phyloP scores from a whole-genome alignment of 805 yeast genomes.

The Wickerhamomyces strasburgensis region DNA sequence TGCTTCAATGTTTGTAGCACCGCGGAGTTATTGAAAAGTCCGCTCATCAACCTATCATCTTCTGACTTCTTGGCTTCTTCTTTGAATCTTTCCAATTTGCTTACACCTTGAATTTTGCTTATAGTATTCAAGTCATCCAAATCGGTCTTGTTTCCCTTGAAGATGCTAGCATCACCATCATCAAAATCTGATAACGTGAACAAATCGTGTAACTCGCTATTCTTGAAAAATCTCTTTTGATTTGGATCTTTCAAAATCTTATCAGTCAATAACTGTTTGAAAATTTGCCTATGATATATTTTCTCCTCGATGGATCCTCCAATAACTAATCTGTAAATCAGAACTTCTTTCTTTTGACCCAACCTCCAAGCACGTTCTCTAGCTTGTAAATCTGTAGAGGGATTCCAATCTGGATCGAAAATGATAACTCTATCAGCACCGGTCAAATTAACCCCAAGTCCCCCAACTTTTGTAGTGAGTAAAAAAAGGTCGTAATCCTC shows the following conservation, averaged over 20 bases:
- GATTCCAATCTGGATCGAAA: constrained; percentile 98
- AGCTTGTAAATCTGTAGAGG: constrained; percentile 95
- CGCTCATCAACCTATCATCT: constrained; percentile 68
- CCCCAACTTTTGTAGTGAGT: constrained; percentile 93
- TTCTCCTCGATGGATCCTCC: constrained; percentile 96
- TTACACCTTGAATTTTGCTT: constrained; percentile 64
- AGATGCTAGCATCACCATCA: constrained; percentile 49
- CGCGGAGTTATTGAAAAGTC: constrained; percentile 64
- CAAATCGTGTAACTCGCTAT: constrained; percentile 85
- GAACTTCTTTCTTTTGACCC: constrained; percentile 90
- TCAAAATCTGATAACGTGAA: constrained; percentile 73
- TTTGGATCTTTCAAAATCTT: constrained; percentile 94
- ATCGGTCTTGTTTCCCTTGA: constrained; percentile 34
- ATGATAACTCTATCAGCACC: constrained; percentile 95
- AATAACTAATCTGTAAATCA: constrained; percentile 85
- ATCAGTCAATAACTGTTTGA: constrained; percentile 89
- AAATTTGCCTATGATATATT: constrained; percentile 93
- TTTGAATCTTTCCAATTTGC: constrained; percentile 59
- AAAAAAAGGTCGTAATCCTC: constrained; percentile 62
- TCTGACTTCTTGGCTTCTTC: constrained; percentile 37
- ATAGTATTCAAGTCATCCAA: constrained; percentile 68
- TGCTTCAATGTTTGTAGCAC: constrained; percentile 75
- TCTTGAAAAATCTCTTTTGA: constrained; percentile 87
- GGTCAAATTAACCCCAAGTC: constrained; percentile 87
- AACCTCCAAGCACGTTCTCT: constrained; percentile 96